A percentile compares a stretch with the other conserved stretches of the same genome.
Evolutionary conservation across 2,329 filamentous ascomycete genomes (phyloP).

Genomic region (Penicillium brevicompactum): DNA sequence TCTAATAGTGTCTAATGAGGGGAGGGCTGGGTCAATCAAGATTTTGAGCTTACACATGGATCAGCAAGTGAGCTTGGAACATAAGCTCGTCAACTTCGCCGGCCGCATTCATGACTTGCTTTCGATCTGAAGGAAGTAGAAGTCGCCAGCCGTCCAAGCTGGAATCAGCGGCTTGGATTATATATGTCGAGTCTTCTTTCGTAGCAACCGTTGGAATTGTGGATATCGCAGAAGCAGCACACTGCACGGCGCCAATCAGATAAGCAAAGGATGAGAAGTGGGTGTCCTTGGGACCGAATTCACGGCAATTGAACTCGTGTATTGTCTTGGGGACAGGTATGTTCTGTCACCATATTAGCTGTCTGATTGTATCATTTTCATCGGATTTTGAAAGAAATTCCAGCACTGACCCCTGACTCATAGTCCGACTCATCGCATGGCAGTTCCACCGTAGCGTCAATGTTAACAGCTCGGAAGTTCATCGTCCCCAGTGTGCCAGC

Average conservation of each 20-base stretch:
- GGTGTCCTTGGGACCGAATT: conserved; percentile 26
- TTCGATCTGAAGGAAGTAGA: conserved; percentile 37
- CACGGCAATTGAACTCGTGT: conserved; percentile 35
- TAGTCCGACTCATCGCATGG: conserved; percentile 39
- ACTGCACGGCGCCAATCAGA: conserved; percentile 33
- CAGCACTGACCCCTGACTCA: conserved; percentile 29
- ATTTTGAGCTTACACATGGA: conserved; percentile 40
- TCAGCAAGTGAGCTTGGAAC: conserved; percentile 82
- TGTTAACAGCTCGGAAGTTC: conserved; percentile 23
- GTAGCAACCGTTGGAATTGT: conserved; percentile 19
- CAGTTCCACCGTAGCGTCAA: conserved; percentile 29
- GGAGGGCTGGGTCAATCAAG: background rate
- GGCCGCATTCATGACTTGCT: conserved; percentile 34
- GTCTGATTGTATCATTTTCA: background rate
- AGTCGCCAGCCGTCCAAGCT: conserved; percentile 44
- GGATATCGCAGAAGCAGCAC: conserved; percentile 29
- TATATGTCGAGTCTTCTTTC: conserved; percentile 26
- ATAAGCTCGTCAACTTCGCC: conserved; percentile 59
- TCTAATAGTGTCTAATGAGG: conserved; percentile 19
- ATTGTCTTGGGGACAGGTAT: conserved; percentile 29
- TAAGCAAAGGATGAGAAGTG: conserved; percentile 39
- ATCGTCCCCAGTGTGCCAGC: conserved; percentile 57
- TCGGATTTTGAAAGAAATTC: background rate
- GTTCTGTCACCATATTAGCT: conserved; percentile 2
- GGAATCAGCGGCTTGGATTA: conserved; percentile 41